Conservation (phyloP, 1,139 yeast genomes). For the Lodderomyces metapsilosis region DNA sequence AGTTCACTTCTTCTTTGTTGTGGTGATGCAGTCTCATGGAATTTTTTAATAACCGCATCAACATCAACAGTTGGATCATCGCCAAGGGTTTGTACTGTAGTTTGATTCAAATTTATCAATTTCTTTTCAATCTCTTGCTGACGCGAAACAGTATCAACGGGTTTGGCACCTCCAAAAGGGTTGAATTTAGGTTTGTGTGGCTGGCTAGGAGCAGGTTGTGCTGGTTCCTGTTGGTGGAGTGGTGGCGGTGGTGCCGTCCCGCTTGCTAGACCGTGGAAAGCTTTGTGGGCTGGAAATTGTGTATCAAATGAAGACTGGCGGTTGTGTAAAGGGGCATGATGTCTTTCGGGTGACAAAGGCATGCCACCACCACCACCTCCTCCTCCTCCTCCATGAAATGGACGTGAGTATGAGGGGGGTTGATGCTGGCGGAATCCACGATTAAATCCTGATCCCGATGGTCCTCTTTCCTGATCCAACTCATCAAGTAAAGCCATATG, state of each 20-base stretch:
- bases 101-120: conserved; percentile 52
- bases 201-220: background rate
- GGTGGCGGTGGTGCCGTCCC: conserved; percentile 7
- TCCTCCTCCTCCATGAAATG: background rate
- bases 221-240: background rate
- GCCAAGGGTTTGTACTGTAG: conserved; percentile 56
- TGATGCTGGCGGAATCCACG: conserved; percentile 1
- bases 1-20: conserved; percentile 17
- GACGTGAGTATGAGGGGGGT: conserved; percentile 4
- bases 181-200: conserved; percentile 31
- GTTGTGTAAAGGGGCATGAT: conserved; percentile 9
- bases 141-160: conserved; percentile 42
- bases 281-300: conserved; percentile 9
- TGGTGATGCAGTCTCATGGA: conserved; percentile 17
- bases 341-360: conserved; percentile 8
- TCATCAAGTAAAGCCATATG: conserved; percentile 17
- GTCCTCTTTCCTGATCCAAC: conserved; percentile 12
- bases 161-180: conserved; percentile 49
- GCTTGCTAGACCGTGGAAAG: conserved; percentile 4
- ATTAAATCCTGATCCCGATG: conserved; percentile 1
- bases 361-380: conserved; percentile 1
- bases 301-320: conserved; percentile 12
- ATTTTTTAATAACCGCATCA: conserved; percentile 16
- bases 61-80: conserved; percentile 21
- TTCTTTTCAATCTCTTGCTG: conserved; percentile 45